Conservation (phyloP, 2,329 filamentous ascomycete genomes). For the Colletotrichum lini region DNA sequence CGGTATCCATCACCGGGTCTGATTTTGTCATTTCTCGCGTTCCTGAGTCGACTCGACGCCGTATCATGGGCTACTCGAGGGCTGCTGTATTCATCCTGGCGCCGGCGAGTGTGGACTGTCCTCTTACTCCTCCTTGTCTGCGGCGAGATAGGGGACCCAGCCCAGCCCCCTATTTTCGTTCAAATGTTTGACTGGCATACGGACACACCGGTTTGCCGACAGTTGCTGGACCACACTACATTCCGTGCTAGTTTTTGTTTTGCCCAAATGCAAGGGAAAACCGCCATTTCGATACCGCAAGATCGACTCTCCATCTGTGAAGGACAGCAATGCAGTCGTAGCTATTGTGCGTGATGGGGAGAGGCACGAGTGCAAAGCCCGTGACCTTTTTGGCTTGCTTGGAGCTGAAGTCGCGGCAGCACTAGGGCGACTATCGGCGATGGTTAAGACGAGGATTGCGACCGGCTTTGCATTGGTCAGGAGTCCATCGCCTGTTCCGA, state of each 20-base stretch:
- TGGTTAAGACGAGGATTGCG: constrained; percentile 29
- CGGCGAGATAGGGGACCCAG: background rate
- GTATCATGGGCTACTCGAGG: constrained; percentile 11
- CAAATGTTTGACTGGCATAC: background rate
- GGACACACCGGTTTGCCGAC: background rate
- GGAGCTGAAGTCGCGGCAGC: constrained; percentile 22
- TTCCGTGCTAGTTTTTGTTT: background rate
- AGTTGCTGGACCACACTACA: background rate
- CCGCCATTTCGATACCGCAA: background rate
- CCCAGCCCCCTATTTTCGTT: background rate
- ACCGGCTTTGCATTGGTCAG: constrained; percentile 3
- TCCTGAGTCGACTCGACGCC: constrained; percentile 9
- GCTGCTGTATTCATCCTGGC: constrained; percentile 1
- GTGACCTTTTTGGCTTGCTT: constrained; percentile 27
- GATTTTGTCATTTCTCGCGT: constrained; percentile 15
- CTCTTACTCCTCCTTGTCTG: background rate
- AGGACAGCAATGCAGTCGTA: background rate
- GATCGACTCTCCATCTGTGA: background rate
- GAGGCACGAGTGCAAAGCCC: constrained; percentile 28
- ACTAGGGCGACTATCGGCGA: constrained; percentile 38
- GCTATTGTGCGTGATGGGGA: constrained; percentile 26
- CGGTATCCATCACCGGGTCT: background rate
- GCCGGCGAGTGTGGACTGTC: background rate
- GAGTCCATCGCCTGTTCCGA: constrained; percentile 30
- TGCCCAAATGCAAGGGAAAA: background rate